Percentiles rank a stretch among this genome's conserved stretches.
phyloP scores from a whole-genome alignment of 345 rosid genomes.

The Populus simonii region DNA sequence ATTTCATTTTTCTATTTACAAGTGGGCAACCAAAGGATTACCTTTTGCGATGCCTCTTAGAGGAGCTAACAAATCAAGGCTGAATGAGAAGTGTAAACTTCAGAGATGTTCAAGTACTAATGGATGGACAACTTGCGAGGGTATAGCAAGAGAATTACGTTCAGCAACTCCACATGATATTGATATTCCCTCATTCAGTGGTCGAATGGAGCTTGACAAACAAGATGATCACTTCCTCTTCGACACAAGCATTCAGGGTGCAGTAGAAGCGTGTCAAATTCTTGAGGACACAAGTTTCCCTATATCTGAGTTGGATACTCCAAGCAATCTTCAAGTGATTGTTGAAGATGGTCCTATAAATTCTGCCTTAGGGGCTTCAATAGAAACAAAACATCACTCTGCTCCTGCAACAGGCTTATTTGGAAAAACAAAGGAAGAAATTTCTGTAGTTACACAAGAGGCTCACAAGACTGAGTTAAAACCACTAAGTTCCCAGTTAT shows the following conservation, averaged over 20 bases:
- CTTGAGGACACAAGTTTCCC: slow-evolving; percentile 21
- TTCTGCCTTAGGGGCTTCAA: neutral
- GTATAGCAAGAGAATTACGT: slow-evolving; percentile 7
- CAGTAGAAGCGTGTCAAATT: slow-evolving; percentile 4
- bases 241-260: slow-evolving; percentile 7
- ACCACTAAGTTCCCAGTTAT: slow-evolving; percentile 28
- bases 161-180: slow-evolving; percentile 15
- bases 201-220: slow-evolving; percentile 17
- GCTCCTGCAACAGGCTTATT: slow-evolving; percentile 16
- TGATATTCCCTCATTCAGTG: neutral
- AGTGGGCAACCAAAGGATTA: slow-evolving; percentile 78
- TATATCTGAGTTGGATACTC: slow-evolving; percentile 2
- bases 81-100: slow-evolving; percentile 37
- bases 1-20: slow-evolving; percentile 89
- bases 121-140: slow-evolving; percentile 28
- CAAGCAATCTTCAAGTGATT: neutral
- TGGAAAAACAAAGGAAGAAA: slow-evolving; percentile 22
- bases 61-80: slow-evolving; percentile 39
- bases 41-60: slow-evolving; percentile 45
- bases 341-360: slow-evolving; percentile 7
- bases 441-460: slow-evolving; percentile 19
- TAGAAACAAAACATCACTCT: slow-evolving; percentile 14
- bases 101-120: slow-evolving; percentile 32
- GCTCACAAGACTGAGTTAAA: slow-evolving; percentile 29
- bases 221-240: slow-evolving; percentile 6